Evolutionary conservation across 106 monocot species (phyloP).

Genomic region (Allium cepa): DNA sequence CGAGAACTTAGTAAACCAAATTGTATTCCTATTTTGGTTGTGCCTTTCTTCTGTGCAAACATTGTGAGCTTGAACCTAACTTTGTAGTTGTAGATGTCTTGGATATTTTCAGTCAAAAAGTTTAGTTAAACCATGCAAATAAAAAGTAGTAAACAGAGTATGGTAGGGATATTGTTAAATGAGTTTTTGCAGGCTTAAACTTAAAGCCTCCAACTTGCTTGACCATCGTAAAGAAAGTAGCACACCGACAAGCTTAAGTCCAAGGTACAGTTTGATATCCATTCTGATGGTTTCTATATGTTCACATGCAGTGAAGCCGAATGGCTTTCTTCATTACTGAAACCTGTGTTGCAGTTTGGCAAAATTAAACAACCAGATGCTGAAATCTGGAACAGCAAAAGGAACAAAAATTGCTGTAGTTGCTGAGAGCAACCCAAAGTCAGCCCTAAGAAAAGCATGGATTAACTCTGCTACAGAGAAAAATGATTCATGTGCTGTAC

Average conservation of each 20-base stretch:
- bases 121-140: too few relatives aligned
- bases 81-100: too few relatives aligned
- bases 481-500: slow-evolving; percentile 18
- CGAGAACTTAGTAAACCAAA: too few relatives aligned
- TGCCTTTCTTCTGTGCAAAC: too few relatives aligned
- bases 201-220: slow-evolving; percentile 13
- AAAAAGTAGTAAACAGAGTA: not conserved
- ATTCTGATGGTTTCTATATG: not conserved
- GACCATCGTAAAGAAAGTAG: slow-evolving; percentile 3
- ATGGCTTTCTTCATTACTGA: not conserved
- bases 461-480: slow-evolving; percentile 23
- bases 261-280: slow-evolving; percentile 21
- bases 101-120: too few relatives aligned
- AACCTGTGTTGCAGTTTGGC: slow-evolving; percentile 7
- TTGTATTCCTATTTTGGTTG: too few relatives aligned
- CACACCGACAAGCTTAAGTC: slow-evolving; percentile 1
- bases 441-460: slow-evolving; percentile 14
- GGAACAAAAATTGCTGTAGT: slow-evolving; percentile 20
- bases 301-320: not conserved
- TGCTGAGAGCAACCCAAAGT: slow-evolving; percentile 18
- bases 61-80: too few relatives aligned
- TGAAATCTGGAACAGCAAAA: slow-evolving; percentile 17
- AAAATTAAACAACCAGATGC: slow-evolving; percentile 16
- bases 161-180: not conserved
- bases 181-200: slow-evolving; percentile 16